A percentile compares a stretch with the other conserved stretches of the same genome.
phyloP scores from a whole-genome alignment of 768 basidiomycete genomes.

The Tephrocybe rancida region DNA sequence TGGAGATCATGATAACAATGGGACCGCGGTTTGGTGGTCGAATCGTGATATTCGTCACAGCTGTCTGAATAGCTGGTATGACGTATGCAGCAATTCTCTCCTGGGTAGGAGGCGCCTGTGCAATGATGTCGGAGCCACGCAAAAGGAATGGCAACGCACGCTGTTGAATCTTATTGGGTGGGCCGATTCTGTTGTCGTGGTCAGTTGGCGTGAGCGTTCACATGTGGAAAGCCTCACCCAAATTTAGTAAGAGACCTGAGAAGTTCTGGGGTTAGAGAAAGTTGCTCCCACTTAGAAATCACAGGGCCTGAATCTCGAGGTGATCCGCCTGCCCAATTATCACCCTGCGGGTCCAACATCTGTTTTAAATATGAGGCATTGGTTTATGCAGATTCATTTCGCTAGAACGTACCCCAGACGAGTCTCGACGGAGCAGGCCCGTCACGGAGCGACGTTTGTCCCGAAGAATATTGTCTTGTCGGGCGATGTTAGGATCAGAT shows the following conservation, averaged over 20 bases:
- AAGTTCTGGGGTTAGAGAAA: conserved; percentile 83
- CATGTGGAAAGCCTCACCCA: conserved; percentile 60
- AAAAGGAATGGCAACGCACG: conserved; percentile 94
- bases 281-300: conserved; percentile 95
- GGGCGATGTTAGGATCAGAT: conserved; percentile 44
- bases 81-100: conserved; percentile 98
- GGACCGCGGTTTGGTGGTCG: conserved; percentile 75
- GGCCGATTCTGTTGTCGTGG: conserved; percentile 70
- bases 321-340: conserved; percentile 53
- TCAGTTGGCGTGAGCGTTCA: conserved; percentile 1
- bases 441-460: conserved; percentile 81
- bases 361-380: conserved; percentile 25
- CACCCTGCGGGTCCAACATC: conserved; percentile 59
- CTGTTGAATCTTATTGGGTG: conserved; percentile 99
- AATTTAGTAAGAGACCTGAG: conserved; percentile 90
- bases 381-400: neutral
- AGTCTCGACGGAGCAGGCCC: conserved; percentile 72
- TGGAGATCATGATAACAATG: conserved; percentile 91
- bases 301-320: conserved; percentile 77
- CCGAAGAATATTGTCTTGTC: conserved; percentile 45
- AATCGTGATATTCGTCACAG: conserved; percentile 61
- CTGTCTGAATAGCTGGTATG: conserved; percentile 86
- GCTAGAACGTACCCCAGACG: conserved; percentile 58
- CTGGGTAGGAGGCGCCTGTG: conserved; percentile 97
- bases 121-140: conserved; percentile 94